A percentile compares a stretch with the other conserved stretches of the same genome.
These are phyloP conservation scores for Quercus rubra DNA, from an alignment of 306 rosid species.

Conservation along the genomic window DNA sequence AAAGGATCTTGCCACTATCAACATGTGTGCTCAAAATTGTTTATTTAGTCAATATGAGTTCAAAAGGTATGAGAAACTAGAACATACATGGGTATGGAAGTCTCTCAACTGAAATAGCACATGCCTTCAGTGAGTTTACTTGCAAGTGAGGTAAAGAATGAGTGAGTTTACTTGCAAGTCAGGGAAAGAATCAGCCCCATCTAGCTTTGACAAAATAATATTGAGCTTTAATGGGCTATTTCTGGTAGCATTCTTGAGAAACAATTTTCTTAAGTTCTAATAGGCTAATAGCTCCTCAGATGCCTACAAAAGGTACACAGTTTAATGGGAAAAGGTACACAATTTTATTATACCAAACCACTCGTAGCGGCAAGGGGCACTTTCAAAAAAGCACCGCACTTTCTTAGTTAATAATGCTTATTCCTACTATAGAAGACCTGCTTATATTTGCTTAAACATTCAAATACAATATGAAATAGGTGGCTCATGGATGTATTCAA, in stretches of 20 bases:
- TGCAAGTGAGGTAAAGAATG: not conserved
- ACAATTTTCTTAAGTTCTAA: not conserved
- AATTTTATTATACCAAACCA: not conserved
- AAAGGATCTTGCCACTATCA: not conserved
- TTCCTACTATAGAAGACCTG: conserved; percentile 4
- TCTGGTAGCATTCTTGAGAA: not conserved
- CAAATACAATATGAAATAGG: conserved; percentile 11
- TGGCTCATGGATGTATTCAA: conserved; percentile 6
- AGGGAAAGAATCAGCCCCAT: not conserved
- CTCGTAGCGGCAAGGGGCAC: not conserved
- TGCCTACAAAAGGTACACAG: not conserved
- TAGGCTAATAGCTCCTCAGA: no score
- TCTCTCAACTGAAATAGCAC: not conserved
- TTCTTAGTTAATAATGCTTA: conserved; percentile 3
- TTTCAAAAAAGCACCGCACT: conserved; percentile 6
- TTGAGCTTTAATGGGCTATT: not conserved
- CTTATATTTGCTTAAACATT: conserved; percentile 1
- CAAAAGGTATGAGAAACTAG: not conserved
- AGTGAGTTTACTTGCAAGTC: not conserved
- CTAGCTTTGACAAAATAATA: not conserved
- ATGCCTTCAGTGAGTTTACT: not conserved
- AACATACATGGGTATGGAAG: not conserved
- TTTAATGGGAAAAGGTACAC: not conserved
- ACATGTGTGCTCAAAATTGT: not conserved
- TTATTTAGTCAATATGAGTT: not conserved